A percentile compares a stretch with the other conserved stretches of the same genome.
Conservation (phyloP, 2,329 filamentous ascomycete species). For the Thermothelomyces thermophilus region DNA sequence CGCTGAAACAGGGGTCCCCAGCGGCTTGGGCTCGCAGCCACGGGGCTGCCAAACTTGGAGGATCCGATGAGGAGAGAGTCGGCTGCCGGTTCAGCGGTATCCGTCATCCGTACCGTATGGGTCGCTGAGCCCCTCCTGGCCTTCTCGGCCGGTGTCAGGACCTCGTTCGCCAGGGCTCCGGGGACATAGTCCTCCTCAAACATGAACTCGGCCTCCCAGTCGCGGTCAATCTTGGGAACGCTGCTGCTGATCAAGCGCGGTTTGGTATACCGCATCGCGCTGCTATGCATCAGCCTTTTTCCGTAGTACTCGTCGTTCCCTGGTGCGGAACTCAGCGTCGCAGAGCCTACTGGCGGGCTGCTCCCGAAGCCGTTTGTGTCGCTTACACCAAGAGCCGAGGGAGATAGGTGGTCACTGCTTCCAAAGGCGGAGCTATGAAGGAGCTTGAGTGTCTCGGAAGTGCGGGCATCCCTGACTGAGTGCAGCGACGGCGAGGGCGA, state of each 20-base stretch:
- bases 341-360: conserved; percentile 42
- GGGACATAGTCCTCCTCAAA: conserved; percentile 90
- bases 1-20: conserved; percentile 57
- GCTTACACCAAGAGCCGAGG: conserved; percentile 21
- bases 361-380: conserved; percentile 38
- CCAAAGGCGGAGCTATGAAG: conserved; percentile 63
- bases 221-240: conserved; percentile 56
- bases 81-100: conserved; percentile 32
- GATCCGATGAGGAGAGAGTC: conserved; percentile 40
- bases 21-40: conserved; percentile 51
- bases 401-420: conserved; percentile 55
- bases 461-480: conserved; percentile 52
- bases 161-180: conserved; percentile 55
- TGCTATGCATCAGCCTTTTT: conserved; percentile 64
- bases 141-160: conserved; percentile 62
- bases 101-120: conserved; percentile 38
- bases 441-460: conserved; percentile 57
- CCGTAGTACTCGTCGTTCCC: conserved; percentile 56
- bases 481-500: conserved; percentile 71
- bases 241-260: conserved; percentile 63
- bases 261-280: conserved; percentile 53
- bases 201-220: conserved; percentile 63
- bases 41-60: conserved; percentile 56
- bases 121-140: conserved; percentile 52
- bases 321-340: conserved; percentile 45